These are phyloP conservation scores for Lagenidium giganteum DNA, from an alignment of 352 stramenopile species.

Conservation along the genomic window DNA sequence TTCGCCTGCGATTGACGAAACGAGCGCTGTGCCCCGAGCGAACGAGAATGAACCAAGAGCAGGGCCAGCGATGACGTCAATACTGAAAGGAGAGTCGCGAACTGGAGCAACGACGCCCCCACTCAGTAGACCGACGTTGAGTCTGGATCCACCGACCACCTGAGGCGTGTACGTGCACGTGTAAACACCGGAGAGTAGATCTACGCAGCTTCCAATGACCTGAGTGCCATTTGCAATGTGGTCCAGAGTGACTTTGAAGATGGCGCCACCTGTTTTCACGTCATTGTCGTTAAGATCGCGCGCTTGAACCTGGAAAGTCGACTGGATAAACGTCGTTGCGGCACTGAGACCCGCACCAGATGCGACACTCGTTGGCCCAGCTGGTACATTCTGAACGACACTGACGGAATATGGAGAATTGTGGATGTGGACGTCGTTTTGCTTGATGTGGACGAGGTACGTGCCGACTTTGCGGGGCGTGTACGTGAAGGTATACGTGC, in stretches of 20 bases:
- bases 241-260: slow-evolving; percentile 30
- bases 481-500: slow-evolving; percentile 26
- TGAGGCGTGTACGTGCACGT: slow-evolving; percentile 54
- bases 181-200: slow-evolving; percentile 54
- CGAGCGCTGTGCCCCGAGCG: slow-evolving; percentile 33
- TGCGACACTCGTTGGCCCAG: slow-evolving; percentile 36
- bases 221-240: slow-evolving; percentile 27
- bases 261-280: slow-evolving; percentile 32
- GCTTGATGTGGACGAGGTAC: slow-evolving; percentile 35
- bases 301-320: slow-evolving; percentile 49
- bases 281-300: slow-evolving; percentile 54
- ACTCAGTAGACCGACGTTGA: slow-evolving; percentile 28
- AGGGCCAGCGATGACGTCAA: slow-evolving; percentile 41
- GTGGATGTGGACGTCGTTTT: slow-evolving; percentile 34
- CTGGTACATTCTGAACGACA: slow-evolving; percentile 36
- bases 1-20: slow-evolving; percentile 47
- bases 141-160: slow-evolving; percentile 25
- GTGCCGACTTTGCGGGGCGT: slow-evolving; percentile 22
- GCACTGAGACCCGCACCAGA: slow-evolving; percentile 24
- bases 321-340: slow-evolving; percentile 50
- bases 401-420: slow-evolving; percentile 60
- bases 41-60: slow-evolving; percentile 38
- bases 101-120: slow-evolving; percentile 19
- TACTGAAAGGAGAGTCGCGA: slow-evolving; percentile 39
- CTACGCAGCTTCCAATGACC: slow-evolving; percentile 35